Base-by-base conservation (phyloP, 257 asterid species). In the Gardenia jasminoides region DNA sequence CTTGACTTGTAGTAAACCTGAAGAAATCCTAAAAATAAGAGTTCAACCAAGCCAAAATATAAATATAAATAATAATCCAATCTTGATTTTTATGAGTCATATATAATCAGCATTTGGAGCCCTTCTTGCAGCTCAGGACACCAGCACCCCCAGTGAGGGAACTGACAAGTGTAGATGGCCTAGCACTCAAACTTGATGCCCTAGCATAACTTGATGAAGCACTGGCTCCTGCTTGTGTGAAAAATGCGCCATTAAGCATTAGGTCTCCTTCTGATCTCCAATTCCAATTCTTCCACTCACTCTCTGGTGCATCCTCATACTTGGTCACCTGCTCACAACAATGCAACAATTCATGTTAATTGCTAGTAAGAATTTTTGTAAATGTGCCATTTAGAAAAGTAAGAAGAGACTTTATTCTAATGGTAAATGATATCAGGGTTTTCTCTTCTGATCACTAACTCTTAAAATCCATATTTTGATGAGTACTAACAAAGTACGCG, bases 231-330 rank as follows among this genome's bases (percentile, higher is more conserved):
- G 98, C 84, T 1, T 81, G 89, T 6, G 87, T 90, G 31, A 93
- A 93, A 79, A 33, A 91, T 16, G 98, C 98, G 59, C 98, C 98
- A 20, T 93, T 93, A 64, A 91, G 52, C 98, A 93, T 93, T 43
- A 93, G 79, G 74, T 93, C 98, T 28, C 97, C 97, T 58, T 90
- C 97, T 1, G 98, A 88, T 61, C 92, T 93, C 98, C 98, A 93
- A 59, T 93, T 87, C 97, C 98, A 93, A 44, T 61, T 68, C 43
- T 93, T 93, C 93, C 96, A 93, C 31, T 90, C 89, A 24, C 79
- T 84, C 39, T 87, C 92, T 0, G 94, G 91, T 8, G 96, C 91
- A 72, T 90, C 96, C 41, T 91, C 96, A 24, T 88, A 86, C 74
- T 93, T 91, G 0, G 98, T 93, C 75, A 93, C 98, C 98, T 92